A percentile compares a stretch with the other conserved stretches of the same genome.
phyloP scores from a whole-genome alignment of 768 basidiomycete species.

The Serpula lacrymans region DNA sequence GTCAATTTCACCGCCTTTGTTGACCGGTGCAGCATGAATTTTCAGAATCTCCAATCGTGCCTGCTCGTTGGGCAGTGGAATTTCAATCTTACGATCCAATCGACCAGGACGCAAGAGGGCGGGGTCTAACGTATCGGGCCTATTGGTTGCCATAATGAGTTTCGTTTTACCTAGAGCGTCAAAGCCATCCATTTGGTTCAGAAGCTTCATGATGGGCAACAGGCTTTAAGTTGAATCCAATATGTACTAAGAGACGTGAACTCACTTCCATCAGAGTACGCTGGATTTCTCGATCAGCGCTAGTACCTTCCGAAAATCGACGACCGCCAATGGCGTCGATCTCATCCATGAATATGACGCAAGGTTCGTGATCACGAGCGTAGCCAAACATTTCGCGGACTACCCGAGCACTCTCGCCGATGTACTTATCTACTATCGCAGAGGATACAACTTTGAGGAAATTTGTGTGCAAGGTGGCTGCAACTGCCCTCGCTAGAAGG shows the following conservation, averaged over 20 bases:
- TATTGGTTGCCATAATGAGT: slow-evolving; percentile 99
- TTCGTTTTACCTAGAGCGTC: slow-evolving; percentile 95
- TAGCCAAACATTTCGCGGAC: slow-evolving; percentile 99
- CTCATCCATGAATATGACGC: slow-evolving; percentile 98
- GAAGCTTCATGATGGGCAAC: slow-evolving; percentile 49
- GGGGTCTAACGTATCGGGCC: slow-evolving; percentile 97
- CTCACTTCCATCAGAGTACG: slow-evolving; percentile 94
- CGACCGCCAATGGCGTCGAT: slow-evolving; percentile 97
- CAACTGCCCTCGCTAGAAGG: slow-evolving; percentile 89
- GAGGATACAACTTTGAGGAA: slow-evolving; percentile 99
- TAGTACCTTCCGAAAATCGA: slow-evolving; percentile 90
- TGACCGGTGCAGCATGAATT: slow-evolving; percentile 92
- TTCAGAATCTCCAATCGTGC: slow-evolving; percentile 95
- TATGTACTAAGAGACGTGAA: background rate
- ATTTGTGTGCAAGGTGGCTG: slow-evolving; percentile 93
- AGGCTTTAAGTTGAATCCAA: background rate
- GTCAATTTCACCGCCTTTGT: slow-evolving; percentile 94
- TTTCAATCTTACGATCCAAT: slow-evolving; percentile 95
- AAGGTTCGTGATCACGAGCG: slow-evolving; percentile 95
- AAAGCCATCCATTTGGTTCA: slow-evolving; percentile 99
- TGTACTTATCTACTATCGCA: slow-evolving; percentile 97
- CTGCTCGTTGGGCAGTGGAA: slow-evolving; percentile 96
- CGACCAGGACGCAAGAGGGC: slow-evolving; percentile 95
- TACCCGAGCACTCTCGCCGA: slow-evolving; percentile 94
- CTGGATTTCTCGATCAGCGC: slow-evolving; percentile 98